Percentiles rank a stretch among this genome's conserved stretches.
Conservation (phyloP, 2,329 filamentous ascomycete species). For the Penicillium sp. region DNA sequence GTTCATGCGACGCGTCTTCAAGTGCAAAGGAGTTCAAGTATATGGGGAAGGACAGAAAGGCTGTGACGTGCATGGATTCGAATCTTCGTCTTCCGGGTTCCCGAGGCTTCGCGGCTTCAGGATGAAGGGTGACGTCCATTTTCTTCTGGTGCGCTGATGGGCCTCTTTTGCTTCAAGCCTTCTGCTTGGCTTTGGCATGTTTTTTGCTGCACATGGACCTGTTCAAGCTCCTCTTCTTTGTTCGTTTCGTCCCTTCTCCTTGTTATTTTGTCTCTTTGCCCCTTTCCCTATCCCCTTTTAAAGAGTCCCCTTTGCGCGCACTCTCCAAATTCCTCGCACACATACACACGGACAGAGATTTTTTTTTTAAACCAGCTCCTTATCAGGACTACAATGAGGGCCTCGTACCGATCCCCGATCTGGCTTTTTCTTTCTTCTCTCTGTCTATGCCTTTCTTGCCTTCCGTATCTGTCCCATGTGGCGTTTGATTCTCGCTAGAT, state of each 20-base stretch:
- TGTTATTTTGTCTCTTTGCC: constrained; percentile 29
- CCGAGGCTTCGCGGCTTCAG: constrained; percentile 12
- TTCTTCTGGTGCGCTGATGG: constrained; percentile 8
- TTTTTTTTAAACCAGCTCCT: constrained; percentile 28
- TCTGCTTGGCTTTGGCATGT: constrained; percentile 11
- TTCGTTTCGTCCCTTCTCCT: constrained; percentile 28
- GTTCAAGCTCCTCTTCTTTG: constrained; percentile 16
- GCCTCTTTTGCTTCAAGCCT: constrained; percentile 8
- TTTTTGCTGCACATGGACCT: constrained; percentile 12
- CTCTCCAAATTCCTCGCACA: constrained; percentile 25
- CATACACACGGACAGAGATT: constrained; percentile 27
- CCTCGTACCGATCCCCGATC: constrained; percentile 21
- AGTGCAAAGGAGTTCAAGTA: constrained; percentile 14
- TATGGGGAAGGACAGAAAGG: constrained; percentile 7
- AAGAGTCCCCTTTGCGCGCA: constrained; percentile 29
- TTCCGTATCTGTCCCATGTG: constrained; percentile 21
- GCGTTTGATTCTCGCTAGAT: constrained; percentile 24
- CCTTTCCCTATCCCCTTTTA: constrained; percentile 24
- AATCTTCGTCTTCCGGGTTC: constrained; percentile 7
- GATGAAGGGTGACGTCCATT: constrained; percentile 5
- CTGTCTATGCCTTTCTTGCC: constrained; percentile 5
- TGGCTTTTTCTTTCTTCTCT: constrained; percentile 19
- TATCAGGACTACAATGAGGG: constrained; percentile 28
- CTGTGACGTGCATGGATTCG: constrained; percentile 7
- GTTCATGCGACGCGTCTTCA: constrained; percentile 14